Evolutionary conservation across 2,329 filamentous ascomycete genomes (phyloP), one percentile per base, ranked within the genome.

Genomic region (Neurospora crassa): DNA sequence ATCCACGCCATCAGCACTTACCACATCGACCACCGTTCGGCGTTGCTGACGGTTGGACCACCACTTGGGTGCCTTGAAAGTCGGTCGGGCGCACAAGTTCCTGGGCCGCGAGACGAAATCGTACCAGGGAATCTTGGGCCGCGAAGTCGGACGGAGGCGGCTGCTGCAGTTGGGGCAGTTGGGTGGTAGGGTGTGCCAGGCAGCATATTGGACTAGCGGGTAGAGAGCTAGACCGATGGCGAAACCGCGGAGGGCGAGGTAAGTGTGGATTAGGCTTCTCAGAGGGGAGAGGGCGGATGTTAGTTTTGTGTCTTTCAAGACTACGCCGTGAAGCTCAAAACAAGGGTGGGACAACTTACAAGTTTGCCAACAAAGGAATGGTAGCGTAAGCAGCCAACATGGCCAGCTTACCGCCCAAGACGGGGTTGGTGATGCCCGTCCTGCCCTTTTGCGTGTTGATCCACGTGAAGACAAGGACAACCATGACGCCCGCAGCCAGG

Each of bases 381-480:
- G 82, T 83, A 12, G 79, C 79, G 73, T 83, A 84, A 14, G 82
- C 79, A 45, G 81, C 81, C 41, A 84, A 77, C 81, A 83, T 82
- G 53, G 78, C 79, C 68, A 82, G 72, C 69, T 79, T 76, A 2
- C 79, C 75, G 40, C 76, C 53, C 53, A 63, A n/a, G 7, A 63
- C 53, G 24, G 53, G 76, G 12, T 71, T 76, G 42, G 74, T 73
- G 45, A 24, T 45, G 0, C 37, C 43, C 14, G 72, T 74, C 40
- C 72, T 67, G 16, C 53, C 53, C 53, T 63, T 63, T 37, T 63
- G 53, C 1, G 53, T 63, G 53, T 63, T 63, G 47, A 79, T 79
- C 81, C 82, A 84, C 0, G 81, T 83, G 43, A 82, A 81, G 29
- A 83, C 79, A 69, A 84, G 72, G 5, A 83, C 80, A 7, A 81